Evolutionary conservation across 2,329 filamentous ascomycete species (phyloP).

Genomic region (Colletotrichum lini): DNA sequence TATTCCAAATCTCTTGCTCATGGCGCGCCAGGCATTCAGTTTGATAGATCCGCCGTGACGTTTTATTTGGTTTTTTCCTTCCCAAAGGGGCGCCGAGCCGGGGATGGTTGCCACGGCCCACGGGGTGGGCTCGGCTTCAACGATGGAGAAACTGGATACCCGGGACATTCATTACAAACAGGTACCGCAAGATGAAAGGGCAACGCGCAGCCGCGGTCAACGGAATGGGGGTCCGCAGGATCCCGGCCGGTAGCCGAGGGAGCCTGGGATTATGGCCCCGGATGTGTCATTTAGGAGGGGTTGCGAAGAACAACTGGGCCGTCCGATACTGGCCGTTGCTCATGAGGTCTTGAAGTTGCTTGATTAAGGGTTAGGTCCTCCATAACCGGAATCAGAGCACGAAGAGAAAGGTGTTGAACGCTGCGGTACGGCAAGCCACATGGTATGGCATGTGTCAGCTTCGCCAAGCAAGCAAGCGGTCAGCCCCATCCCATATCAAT

Average conservation of each 20-base stretch:
- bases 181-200: constrained; percentile 34
- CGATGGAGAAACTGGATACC: constrained; percentile 30
- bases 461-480: no score
- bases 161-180: constrained; percentile 39
- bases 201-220: not conserved
- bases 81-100: not conserved
- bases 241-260: constrained; percentile 1
- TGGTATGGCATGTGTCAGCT: constrained; percentile 11
- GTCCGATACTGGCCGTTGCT: not conserved
- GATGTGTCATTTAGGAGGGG: not conserved
- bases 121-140: constrained; percentile 23
- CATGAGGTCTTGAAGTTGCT: constrained; percentile 7
- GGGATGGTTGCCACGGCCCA: not conserved
- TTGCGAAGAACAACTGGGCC: not conserved
- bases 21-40: not conserved
- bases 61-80: not conserved
- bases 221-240: not conserved
- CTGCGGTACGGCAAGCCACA: constrained; percentile 7
- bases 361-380: constrained; percentile 1
- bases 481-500: constrained; percentile 8
- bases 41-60: not conserved
- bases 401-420: not conserved
- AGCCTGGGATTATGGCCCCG: not conserved
- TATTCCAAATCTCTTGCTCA: not conserved
- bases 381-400: constrained; percentile 17